Evolutionary conservation across 2,329 filamentous ascomycete genomes (phyloP), one percentile per base, ranked within the genome.

Genomic region (Penicillium hordei): DNA sequence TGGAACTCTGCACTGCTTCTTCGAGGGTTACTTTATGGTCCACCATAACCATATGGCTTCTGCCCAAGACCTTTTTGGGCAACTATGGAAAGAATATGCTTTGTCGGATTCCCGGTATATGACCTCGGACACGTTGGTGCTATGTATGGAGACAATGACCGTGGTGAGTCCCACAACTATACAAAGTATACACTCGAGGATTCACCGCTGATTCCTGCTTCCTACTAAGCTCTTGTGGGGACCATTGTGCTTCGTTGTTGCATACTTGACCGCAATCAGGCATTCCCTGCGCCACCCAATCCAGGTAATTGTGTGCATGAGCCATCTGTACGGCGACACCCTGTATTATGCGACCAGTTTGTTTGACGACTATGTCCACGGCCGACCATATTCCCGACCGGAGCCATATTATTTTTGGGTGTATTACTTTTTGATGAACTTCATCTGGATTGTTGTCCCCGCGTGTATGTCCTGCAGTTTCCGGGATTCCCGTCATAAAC

Each of bases 31-130:
- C 74, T 95, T 91, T 71, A 82, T 92, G 61, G 74, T 84, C 62
- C 86, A 93, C 71, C 88, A 90, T 72, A 75, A 79, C 23, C 78
- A 77, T 25, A 82, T 96, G 71, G 85, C 86, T 0, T 79, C 83
- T 12, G 85, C 85, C 59, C 88, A 91, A 71, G 86, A 87, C 54
- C 76, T 94, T 8, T 88, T 93, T 56, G 90, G 88, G 3, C 91
- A 96, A 78, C 80, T 96, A 44, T 96, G 92, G 92, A 96, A 96
- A 72, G 92, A 96, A 75, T 96, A 96, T 72, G 83, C 90, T 3
- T 82, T 93, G 34, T 93, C 90, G 2, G 92, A 96, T 76, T 95
- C 91, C 54, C 83, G 92, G 43, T 96, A 96, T 70, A 79, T 96
- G 65, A 92, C 88, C 2, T 86, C 87, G 19, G 89, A 94, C 70